Base-by-base conservation (phyloP, 2,329 filamentous ascomycete genomes). In the Aspergillus viridinutans region DNA sequence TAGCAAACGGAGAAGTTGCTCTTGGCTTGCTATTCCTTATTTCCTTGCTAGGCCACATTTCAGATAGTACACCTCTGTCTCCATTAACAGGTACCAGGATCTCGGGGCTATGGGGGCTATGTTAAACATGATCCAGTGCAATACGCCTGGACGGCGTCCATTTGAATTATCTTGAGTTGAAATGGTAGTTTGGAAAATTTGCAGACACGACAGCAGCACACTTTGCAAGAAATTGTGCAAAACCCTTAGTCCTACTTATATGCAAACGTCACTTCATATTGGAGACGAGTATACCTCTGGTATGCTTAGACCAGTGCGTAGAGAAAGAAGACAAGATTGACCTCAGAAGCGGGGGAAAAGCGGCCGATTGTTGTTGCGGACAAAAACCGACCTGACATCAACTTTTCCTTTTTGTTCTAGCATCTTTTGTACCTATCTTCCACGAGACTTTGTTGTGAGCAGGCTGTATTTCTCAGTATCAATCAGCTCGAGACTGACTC, bases 361-460 rank as follows among this genome's bases (percentile, higher is more conserved):
- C 62, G 62, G 62, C 54, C 58, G 53, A 64, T 64, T 61, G 56
- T 64, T 64, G 49, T 61, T 64, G 63, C 63, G 63, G 61, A 52
- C 51, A 43, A 52, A 58, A 55, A 52, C 53, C 42, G 8, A 9
- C 12, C 20, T 21, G 42, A 45, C 42, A 45, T 45, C 42, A 45
- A 23, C 21, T 45, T 45, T 45, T 45, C 21, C 20, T 6, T 23
- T 23, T 23, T 20, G n/a, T 21, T 45, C 42, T 9, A 45, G 42
- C 56, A 53, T 54, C 45, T 47, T 40, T 42, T 47, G 25, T n/a
- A 32, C 40, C 38, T 25, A 17, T 35, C 51, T 56, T 49, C 48
- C 53, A 52, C 51, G 14, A 38, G 32, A 12, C 32, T 17, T 6
- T 7, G 14, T 17, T 38, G 6, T 38, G 32, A 38, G 32, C 14